These are phyloP conservation scores for Pleurotus pulmonarius DNA, from an alignment of 768 basidiomycete species.

Conservation along the genomic window DNA sequence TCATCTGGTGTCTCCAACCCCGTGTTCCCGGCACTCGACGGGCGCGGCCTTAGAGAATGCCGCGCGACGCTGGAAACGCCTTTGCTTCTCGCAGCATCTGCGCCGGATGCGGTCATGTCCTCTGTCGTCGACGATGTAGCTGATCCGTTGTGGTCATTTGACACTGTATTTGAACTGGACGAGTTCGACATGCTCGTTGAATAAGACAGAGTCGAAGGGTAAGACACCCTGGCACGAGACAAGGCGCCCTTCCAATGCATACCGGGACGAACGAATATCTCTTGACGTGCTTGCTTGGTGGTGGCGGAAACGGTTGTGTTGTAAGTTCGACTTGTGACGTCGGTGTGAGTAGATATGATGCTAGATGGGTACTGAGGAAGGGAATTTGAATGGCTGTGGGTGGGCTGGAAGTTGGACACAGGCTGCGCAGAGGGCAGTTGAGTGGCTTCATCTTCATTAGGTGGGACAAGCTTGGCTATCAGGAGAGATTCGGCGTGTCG, in stretches of 20 bases:
- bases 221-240: constrained; percentile 37
- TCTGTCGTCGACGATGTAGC: constrained; percentile 9
- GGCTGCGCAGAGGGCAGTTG: constrained; percentile 20
- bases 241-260: constrained; percentile 62
- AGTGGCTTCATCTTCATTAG: constrained; percentile 57
- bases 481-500: constrained; percentile 67
- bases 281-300: constrained; percentile 27
- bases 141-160: neutral
- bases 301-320: constrained; percentile 13
- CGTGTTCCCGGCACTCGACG: constrained; percentile 41
- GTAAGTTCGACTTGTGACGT: constrained; percentile 11
- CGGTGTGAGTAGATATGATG: constrained; percentile 5
- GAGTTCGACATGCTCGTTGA: neutral
- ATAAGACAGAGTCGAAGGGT: constrained; percentile 12
- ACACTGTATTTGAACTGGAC: neutral
- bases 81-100: constrained; percentile 7
- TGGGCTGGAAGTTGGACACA: neutral
- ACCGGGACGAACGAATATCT: constrained; percentile 64
- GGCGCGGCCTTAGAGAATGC: constrained; percentile 19
- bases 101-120: neutral
- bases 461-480: constrained; percentile 65
- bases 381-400: neutral
- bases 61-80: constrained; percentile 10
- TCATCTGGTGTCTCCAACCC: constrained; percentile 51
- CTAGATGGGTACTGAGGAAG: constrained; percentile 1